phyloP scores from a whole-genome alignment of 352 stramenopile species.

The Globisporangium solare region DNA sequence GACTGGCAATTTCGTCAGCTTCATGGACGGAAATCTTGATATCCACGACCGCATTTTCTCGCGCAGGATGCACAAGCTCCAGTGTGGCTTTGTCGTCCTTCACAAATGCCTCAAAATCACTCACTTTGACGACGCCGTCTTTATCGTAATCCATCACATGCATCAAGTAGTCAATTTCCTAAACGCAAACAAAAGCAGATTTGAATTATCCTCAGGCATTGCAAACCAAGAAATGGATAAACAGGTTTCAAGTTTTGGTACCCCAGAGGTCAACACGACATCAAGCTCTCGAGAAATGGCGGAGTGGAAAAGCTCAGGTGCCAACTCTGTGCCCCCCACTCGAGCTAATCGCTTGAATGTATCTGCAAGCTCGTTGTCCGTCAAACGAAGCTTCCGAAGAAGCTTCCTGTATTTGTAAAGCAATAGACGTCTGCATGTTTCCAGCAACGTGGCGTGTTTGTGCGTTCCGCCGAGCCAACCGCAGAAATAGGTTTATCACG shows the following conservation, averaged over 20 bases:
- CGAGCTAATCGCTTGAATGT: constrained; percentile 58
- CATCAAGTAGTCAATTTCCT: constrained; percentile 68
- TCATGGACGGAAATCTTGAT: constrained; percentile 58
- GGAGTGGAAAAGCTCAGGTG: constrained; percentile 52
- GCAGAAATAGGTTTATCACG: neutral
- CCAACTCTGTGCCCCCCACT: constrained; percentile 32
- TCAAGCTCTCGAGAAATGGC: constrained; percentile 68
- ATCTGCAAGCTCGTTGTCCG: constrained; percentile 75
- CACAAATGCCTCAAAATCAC: constrained; percentile 67
- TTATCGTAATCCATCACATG: constrained; percentile 64
- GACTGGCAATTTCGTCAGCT: constrained; percentile 48
- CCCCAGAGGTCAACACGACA: constrained; percentile 71
- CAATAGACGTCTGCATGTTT: constrained; percentile 46
- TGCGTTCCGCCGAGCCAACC: neutral
- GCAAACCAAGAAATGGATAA: neutral
- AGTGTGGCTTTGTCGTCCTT: constrained; percentile 55
- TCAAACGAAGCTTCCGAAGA: constrained; percentile 54
- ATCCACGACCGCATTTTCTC: constrained; percentile 53
- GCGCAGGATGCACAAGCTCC: constrained; percentile 43
- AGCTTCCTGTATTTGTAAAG: constrained; percentile 72
- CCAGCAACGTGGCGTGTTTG: neutral
- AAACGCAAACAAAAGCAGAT: neutral
- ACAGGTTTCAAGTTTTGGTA: constrained; percentile 14
- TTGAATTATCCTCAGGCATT: neutral
- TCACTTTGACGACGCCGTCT: constrained; percentile 58